Conservation (phyloP, 805 yeast species). For the Suhomyces sp. region DNA sequence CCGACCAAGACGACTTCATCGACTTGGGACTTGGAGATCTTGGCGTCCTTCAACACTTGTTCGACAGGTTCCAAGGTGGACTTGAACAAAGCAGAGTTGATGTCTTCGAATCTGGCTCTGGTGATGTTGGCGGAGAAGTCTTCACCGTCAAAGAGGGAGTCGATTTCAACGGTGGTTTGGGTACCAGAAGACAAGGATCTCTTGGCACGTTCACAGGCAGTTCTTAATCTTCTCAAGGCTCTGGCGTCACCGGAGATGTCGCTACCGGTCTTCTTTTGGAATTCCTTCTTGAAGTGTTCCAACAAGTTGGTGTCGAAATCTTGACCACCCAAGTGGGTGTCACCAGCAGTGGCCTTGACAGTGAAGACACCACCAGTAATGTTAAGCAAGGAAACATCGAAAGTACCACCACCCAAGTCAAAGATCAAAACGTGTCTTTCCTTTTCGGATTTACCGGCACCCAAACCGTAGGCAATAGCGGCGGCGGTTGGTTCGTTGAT, state of each 20-base stretch:
- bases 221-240: conserved; percentile 51
- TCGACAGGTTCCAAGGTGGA: conserved; percentile 50
- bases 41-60: conserved; percentile 48
- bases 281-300: conserved; percentile 45
- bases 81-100: conserved; percentile 48
- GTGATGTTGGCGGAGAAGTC: conserved; percentile 49
- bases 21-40: conserved; percentile 38
- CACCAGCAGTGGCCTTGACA: conserved; percentile 83
- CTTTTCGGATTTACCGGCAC: conserved; percentile 54
- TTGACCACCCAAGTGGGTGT: conserved; percentile 52
- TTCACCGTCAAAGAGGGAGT: conserved; percentile 49
- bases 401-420: conserved; percentile 98
- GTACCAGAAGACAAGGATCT: conserved; percentile 49
- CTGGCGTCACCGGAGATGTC: conserved; percentile 47
- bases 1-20: conserved; percentile 50
- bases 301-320: conserved; percentile 51
- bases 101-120: conserved; percentile 52
- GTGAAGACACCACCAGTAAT: conserved; percentile 96
- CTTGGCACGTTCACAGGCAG: conserved; percentile 53
- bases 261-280: conserved; percentile 46
- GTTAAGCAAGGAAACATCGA: conserved; percentile 89
- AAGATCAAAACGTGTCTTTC: conserved; percentile 77
- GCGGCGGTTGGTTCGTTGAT: conserved; percentile 77
- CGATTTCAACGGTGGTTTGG: conserved; percentile 49
- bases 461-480: conserved; percentile 94